phyloP scores from a whole-genome alignment of 208 protist species.

The Trypanosoma lewisi region DNA sequence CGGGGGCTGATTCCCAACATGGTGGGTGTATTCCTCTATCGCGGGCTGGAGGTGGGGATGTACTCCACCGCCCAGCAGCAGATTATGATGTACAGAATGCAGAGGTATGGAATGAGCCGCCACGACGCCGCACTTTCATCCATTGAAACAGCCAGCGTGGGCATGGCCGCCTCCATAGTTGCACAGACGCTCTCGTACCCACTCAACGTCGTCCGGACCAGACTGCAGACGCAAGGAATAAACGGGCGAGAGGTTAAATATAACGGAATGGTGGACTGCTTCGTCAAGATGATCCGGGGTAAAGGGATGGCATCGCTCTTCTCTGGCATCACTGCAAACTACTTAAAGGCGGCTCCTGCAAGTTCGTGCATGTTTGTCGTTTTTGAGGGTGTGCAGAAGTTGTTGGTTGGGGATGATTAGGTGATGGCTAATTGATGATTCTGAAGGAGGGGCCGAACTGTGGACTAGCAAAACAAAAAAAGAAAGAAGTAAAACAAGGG shows the following conservation, averaged over 20 bases:
- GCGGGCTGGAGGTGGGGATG: slow-evolving; percentile 86
- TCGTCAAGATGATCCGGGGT: slow-evolving; percentile 71
- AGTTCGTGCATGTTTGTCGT: slow-evolving; percentile 86
- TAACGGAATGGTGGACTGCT: slow-evolving; percentile 86
- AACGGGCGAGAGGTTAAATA: slow-evolving; percentile 79
- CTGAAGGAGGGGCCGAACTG: background rate
- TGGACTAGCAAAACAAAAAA: background rate
- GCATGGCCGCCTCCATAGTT: slow-evolving; percentile 77
- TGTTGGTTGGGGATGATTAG: slow-evolving; percentile 70
- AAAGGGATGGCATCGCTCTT: slow-evolving; percentile 83
- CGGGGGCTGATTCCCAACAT: slow-evolving; percentile 81
- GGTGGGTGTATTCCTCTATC: slow-evolving; percentile 85
- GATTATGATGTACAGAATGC: slow-evolving; percentile 84
- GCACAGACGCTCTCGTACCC: slow-evolving; percentile 91
- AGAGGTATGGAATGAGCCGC: slow-evolving; percentile 46
- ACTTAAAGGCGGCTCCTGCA: slow-evolving; percentile 87
- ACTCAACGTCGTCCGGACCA: slow-evolving; percentile 87
- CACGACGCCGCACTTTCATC: slow-evolving; percentile 65
- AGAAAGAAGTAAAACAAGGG: slow-evolving; percentile 1
- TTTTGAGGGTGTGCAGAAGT: slow-evolving; percentile 71
- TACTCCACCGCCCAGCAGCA: slow-evolving; percentile 86
- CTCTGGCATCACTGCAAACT: slow-evolving; percentile 86
- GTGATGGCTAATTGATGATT: background rate
- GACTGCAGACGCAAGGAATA: slow-evolving; percentile 86
- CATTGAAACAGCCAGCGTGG: slow-evolving; percentile 66